Evolutionary conservation across 2,329 filamentous ascomycete species (phyloP).

Genomic region (Seiridium cupressi): DNA sequence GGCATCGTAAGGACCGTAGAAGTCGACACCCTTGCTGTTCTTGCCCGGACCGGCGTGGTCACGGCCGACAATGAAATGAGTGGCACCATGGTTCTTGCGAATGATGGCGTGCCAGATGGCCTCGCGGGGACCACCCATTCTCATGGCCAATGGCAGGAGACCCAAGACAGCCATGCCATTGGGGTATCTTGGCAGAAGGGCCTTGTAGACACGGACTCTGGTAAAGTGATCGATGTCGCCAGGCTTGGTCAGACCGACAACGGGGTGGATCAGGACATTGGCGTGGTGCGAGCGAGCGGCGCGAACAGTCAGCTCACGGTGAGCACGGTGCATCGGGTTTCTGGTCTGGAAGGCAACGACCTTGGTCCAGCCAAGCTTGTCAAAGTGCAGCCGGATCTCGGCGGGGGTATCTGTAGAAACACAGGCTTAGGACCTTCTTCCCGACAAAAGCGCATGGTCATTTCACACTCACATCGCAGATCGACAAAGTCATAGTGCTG

Average conservation of each 20-base stretch:
- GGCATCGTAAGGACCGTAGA: slow-evolving; percentile 97
- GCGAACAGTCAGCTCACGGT: slow-evolving; percentile 95
- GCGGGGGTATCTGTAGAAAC: slow-evolving; percentile 72
- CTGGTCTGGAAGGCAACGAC: slow-evolving; percentile 99
- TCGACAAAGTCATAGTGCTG: slow-evolving; percentile 99
- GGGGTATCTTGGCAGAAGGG: slow-evolving; percentile 91
- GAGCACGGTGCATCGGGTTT: slow-evolving; percentile 99
- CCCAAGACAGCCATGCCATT: slow-evolving; percentile 98
- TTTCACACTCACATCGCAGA: slow-evolving; percentile 71
- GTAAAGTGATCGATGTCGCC: slow-evolving; percentile 99
- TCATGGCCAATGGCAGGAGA: slow-evolving; percentile 94
- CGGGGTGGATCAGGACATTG: slow-evolving; percentile 98
- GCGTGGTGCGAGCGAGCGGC: slow-evolving; percentile 94
- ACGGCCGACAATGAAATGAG: slow-evolving; percentile 98
- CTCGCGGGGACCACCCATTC: slow-evolving; percentile 97
- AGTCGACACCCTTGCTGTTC: slow-evolving; percentile 95
- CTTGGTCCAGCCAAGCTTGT: slow-evolving; percentile 98
- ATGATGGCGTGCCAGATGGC: slow-evolving; percentile 99
- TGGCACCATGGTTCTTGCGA: slow-evolving; percentile 98
- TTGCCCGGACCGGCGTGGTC: slow-evolving; percentile 98
- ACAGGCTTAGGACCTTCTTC: not conserved
- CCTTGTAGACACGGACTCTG: slow-evolving; percentile 97
- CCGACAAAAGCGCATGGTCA: not conserved
- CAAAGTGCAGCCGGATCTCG: slow-evolving; percentile 93
- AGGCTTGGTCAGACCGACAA: slow-evolving; percentile 97